Evolutionary conservation across 345 rosid species (phyloP), one percentile per base, ranked within the genome.

Genomic region (Pistacia atlantica): DNA sequence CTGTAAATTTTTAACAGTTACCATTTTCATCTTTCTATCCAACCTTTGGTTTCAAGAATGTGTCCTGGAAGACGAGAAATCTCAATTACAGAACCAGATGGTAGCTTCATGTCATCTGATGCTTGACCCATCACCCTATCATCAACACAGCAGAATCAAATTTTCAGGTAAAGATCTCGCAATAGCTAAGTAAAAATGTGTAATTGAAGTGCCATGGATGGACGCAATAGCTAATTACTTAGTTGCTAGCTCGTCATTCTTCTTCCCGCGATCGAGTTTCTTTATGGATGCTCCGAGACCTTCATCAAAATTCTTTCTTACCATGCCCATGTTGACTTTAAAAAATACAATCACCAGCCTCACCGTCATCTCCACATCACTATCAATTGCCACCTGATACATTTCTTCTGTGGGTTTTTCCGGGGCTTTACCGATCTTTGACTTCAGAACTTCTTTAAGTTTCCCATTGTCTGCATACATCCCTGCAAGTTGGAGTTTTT

Each of bases 311-410:
- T 74, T 85, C 75, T 7, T 65, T 33, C 78, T 85, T 0, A 84
- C 88, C 87, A 82, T 80, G 83, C 54, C 75, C 86, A 85, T 80
- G 31, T 87, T 86, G 77, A 86, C 86, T 37, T 78, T 14, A 8
- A 88, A 81, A 73, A 76, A 84, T 46, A 88, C 83, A 9, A 90
- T 84, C 18, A 84, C 84, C 85, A 85, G 20, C 71, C 88, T 80
- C 57, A 85, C 81, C 52, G 65, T 68, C 79, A 86, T 76, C 18
- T 51, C 72, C 22, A 74, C 75, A 76, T 89, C 91, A 65, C 84
- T 79, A 81, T 86, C 89, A 28, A 88, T 78, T 8, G 70, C 87
- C 49, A 31, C 69, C 55, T 80, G 79, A 77, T 84, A 88, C 81
- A 81, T 81, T 75, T 88, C 88, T 77, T 85, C 77, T 4, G 81